Evolutionary conservation across 2,329 filamentous ascomycete species (phyloP).

Genomic region (Fusarium albosuccineum): DNA sequence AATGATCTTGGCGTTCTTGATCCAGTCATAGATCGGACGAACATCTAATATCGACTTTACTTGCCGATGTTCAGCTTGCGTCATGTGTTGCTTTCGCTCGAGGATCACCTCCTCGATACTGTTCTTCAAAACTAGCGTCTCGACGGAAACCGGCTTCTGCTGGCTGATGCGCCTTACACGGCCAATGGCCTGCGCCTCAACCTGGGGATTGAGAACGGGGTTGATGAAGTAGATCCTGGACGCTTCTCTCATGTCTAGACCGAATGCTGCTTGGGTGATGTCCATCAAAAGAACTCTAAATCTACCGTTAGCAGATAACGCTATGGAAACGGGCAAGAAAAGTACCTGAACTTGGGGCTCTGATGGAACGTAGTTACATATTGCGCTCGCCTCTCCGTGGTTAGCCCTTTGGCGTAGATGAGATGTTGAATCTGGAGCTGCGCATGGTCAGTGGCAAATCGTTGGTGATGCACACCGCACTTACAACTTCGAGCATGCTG

Average conservation of each 20-base stretch:
- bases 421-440: constrained; percentile 71
- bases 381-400: constrained; percentile 72
- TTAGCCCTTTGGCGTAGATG: constrained; percentile 75
- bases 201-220: constrained; percentile 85
- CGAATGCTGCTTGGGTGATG: constrained; percentile 88
- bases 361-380: constrained; percentile 86
- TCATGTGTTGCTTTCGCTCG: constrained; percentile 80
- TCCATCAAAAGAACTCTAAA: constrained; percentile 86
- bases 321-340: neutral
- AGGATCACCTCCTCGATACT: constrained; percentile 91
- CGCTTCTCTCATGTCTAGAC: constrained; percentile 85
- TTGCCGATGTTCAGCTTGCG: constrained; percentile 70
- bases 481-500: constrained; percentile 79
- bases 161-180: constrained; percentile 91
- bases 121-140: constrained; percentile 83
- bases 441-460: constrained; percentile 14
- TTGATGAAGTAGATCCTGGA: constrained; percentile 91
- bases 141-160: constrained; percentile 80
- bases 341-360: constrained; percentile 69
- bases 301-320: constrained; percentile 9
- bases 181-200: constrained; percentile 93
- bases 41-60: constrained; percentile 71
- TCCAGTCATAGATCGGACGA: constrained; percentile 70
- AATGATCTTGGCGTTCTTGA: constrained; percentile 64
- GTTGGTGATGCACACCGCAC: constrained; percentile 37